Percentiles rank a stretch among this genome's conserved stretches.
These are phyloP conservation scores for Syncephalastrum contaminatum DNA, from an alignment of 371 early-diverging fungal species.

Conservation along the genomic window DNA sequence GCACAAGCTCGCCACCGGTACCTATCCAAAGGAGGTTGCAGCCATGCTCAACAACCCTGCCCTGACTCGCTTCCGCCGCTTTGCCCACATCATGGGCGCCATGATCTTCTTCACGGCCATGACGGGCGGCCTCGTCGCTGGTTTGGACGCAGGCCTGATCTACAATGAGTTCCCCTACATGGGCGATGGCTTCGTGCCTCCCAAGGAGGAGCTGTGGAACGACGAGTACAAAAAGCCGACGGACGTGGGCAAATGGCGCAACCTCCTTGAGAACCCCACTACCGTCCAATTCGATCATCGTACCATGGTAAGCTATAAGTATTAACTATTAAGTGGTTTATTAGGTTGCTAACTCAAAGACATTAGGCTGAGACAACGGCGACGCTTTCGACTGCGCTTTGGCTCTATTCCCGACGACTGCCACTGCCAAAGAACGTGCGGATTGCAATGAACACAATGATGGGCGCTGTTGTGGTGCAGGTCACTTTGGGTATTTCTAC, in stretches of 20 bases:
- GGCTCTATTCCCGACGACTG: conserved; percentile 67
- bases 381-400: conserved; percentile 68
- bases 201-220: conserved; percentile 70
- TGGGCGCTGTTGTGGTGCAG: conserved; percentile 74
- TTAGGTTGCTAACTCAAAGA: neutral
- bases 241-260: conserved; percentile 70
- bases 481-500: conserved; percentile 91
- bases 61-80: conserved; percentile 59
- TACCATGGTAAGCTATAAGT: conserved; percentile 59
- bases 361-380: conserved; percentile 81
- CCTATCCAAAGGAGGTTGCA: conserved; percentile 37
- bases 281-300: conserved; percentile 96
- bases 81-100: conserved; percentile 58
- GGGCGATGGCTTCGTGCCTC: conserved; percentile 80
- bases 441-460: conserved; percentile 69
- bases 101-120: conserved; percentile 87
- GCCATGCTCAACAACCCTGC: conserved; percentile 55
- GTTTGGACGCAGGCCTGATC: conserved; percentile 94
- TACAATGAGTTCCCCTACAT: conserved; percentile 95
- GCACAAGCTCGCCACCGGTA: conserved; percentile 57
- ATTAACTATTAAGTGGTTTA: too few species aligned
- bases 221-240: conserved; percentile 51
- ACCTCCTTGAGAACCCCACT: conserved; percentile 90
- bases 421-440: conserved; percentile 70
- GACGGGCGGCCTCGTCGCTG: conserved; percentile 96